Evolutionary conservation across 2,329 filamentous ascomycete genomes (phyloP).

Genomic region (Periconia sp.): DNA sequence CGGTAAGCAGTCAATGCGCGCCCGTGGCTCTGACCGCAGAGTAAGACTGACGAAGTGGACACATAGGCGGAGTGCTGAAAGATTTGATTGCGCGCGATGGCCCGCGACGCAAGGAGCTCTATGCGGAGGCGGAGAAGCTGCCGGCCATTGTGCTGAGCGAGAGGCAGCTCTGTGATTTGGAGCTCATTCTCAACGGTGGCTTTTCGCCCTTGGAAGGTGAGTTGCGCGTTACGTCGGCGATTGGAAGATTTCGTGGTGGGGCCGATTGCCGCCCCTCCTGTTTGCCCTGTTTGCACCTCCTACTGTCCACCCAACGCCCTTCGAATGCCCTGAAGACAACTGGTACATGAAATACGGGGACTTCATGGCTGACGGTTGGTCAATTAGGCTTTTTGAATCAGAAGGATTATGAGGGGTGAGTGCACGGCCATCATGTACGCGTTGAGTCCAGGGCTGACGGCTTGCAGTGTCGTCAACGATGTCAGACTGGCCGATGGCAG

Average conservation of each 20-base stretch:
- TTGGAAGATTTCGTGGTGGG: constrained; percentile 13
- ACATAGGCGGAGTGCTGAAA: constrained; percentile 86
- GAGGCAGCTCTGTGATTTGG: constrained; percentile 96
- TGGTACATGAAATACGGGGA: constrained; percentile 1
- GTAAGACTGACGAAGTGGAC: constrained; percentile 23
- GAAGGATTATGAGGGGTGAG: constrained; percentile 92
- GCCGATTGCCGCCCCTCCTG: constrained; percentile 28
- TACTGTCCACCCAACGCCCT: too few relatives aligned
- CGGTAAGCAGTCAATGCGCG: constrained; percentile 41
- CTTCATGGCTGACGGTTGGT: constrained; percentile 19
- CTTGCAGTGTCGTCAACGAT: constrained; percentile 79
- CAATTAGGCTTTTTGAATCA: constrained; percentile 91
- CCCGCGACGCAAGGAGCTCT: constrained; percentile 79
- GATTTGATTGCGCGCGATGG: constrained; percentile 94
- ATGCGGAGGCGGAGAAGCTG: constrained; percentile 82
- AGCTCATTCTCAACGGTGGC: constrained; percentile 95
- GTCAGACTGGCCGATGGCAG: constrained; percentile 86
- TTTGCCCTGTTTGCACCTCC: constrained; percentile 31
- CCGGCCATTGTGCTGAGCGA: constrained; percentile 86
- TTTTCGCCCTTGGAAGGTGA: constrained; percentile 98
- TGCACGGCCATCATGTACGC: constrained; percentile 15
- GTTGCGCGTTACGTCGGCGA: constrained; percentile 27
- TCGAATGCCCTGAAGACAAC: constrained; percentile 2
- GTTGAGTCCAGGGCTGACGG: constrained; percentile 7
- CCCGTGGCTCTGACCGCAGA: background rate